Conservation (phyloP, 257 asterid species). For the Solanum habrochaites region DNA sequence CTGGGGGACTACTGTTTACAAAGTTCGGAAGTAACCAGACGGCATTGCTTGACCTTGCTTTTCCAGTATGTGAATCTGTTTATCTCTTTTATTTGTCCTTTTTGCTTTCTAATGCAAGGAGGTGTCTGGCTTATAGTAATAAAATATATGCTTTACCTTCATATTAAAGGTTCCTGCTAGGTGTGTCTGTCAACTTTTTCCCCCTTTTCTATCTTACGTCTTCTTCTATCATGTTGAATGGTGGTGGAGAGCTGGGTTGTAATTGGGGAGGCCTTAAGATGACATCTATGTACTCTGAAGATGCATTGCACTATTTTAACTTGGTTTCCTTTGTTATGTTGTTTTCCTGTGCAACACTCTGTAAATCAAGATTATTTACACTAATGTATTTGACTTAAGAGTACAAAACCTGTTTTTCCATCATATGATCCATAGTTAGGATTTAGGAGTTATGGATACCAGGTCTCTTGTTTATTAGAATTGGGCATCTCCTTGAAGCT, state of each 20-base stretch:
- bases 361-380: neutral
- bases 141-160: neutral
- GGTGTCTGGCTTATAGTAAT: neutral
- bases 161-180: neutral
- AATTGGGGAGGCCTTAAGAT: neutral
- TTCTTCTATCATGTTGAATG: neutral
- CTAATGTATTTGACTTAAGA: neutral
- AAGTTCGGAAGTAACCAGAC: conserved; percentile 94
- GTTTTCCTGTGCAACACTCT: neutral
- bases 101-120: neutral
- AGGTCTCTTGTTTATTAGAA: neutral
- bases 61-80: conserved; percentile 50
- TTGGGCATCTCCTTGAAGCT: neutral
- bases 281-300: neutral
- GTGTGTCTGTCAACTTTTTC: neutral
- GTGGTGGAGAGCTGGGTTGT: neutral
- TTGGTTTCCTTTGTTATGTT: neutral
- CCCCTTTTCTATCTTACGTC: neutral
- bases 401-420: neutral
- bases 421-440: neutral
- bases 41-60: conserved; percentile 84
- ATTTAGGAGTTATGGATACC: neutral
- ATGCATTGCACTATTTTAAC: neutral
- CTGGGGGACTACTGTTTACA: conserved; percentile 85
- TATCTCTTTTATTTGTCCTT: neutral